phyloP scores from a whole-genome alignment of 2,329 filamentous ascomycete genomes.

The Ceratocystis huliohia region DNA sequence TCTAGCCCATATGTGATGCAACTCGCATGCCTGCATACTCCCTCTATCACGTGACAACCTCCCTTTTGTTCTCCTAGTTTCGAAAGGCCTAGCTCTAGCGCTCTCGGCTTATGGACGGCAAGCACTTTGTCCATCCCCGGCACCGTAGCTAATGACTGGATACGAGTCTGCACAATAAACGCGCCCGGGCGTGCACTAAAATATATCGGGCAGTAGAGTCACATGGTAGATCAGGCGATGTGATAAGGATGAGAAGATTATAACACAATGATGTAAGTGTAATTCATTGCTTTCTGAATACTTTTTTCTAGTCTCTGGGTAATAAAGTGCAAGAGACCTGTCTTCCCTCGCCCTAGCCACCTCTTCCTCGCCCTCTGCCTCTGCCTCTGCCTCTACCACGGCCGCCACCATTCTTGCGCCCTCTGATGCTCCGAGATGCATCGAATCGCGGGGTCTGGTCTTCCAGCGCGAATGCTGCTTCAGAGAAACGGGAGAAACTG shows the following conservation, averaged over 20 bases:
- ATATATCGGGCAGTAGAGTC: not conserved
- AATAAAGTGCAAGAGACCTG: too few relatives aligned
- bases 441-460: constrained; percentile 50
- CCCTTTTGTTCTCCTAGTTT: not conserved
- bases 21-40: not conserved
- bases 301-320: too few relatives aligned
- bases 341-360: not conserved
- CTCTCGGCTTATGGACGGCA: not conserved
- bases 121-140: not conserved
- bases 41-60: not conserved
- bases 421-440: constrained; percentile 27
- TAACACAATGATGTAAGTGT: not conserved
- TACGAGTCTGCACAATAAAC: not conserved
- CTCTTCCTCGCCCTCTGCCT: constrained; percentile 23
- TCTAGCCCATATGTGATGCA: not conserved
- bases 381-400: constrained; percentile 32
- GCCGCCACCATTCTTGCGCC: constrained; percentile 30
- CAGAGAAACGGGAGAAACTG: constrained; percentile 71
- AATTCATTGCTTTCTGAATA: not conserved
- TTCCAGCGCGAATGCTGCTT: constrained; percentile 69
- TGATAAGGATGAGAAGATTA: too few relatives aligned
- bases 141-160: not conserved
- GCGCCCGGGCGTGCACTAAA: not conserved
- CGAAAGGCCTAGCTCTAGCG: not conserved
- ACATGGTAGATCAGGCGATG: not conserved